phyloP scores from a whole-genome alignment of 78 protist genomes.

The Dictyostelium brefeldianum region DNA sequence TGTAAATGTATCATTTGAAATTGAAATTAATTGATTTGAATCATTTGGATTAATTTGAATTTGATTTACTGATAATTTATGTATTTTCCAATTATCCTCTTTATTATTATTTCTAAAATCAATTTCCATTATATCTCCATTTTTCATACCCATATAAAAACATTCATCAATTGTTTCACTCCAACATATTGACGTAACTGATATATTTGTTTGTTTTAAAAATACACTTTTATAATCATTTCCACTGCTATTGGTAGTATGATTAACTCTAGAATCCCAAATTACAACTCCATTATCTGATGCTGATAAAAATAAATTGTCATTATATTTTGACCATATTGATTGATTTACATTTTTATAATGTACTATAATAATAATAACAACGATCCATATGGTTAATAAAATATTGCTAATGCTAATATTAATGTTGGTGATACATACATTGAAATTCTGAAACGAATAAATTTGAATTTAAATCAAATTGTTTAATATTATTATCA shows the following conservation, averaged over 20 bases:
- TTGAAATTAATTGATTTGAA: background rate
- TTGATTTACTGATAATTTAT: background rate
- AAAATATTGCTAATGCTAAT: too few relatives aligned
- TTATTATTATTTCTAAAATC: background rate
- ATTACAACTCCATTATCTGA: conserved; percentile 20
- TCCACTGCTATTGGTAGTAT: background rate
- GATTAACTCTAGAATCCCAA: conserved; percentile 16
- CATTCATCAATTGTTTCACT: background rate
- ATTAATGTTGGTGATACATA: background rate
- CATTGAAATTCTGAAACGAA: background rate
- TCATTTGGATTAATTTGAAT: background rate
- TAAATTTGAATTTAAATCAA: background rate
- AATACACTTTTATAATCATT: background rate
- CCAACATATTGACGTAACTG: conserved; percentile 4
- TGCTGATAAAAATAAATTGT: conserved; percentile 3
- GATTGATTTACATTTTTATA: conserved; percentile 9
- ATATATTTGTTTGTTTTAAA: background rate
- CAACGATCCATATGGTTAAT: too few relatives aligned
- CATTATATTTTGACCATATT: background rate
- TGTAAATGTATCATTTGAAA: background rate
- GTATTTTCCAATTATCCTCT: background rate
- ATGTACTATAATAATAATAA: background rate
- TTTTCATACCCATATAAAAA: conserved; percentile 6
- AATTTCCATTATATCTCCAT: background rate
- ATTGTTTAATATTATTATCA: conserved; percentile 12